phyloP scores from a whole-genome alignment of 352 stramenopile genomes.

The Phytopythium kandeliae region DNA sequence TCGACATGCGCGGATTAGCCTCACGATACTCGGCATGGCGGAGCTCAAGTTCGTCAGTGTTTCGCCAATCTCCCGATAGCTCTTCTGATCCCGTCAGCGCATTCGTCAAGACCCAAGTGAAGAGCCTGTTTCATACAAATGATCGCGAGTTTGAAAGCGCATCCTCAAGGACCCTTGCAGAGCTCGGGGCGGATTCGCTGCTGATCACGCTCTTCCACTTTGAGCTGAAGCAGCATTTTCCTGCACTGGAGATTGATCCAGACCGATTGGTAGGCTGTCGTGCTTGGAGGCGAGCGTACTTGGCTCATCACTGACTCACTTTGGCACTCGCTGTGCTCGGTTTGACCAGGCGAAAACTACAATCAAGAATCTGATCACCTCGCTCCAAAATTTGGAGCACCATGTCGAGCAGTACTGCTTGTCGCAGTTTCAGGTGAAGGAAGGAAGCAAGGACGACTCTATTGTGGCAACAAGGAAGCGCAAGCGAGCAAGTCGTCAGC shows the following conservation, averaged over 20 bases:
- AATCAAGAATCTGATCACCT: not conserved
- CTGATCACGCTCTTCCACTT: conserved; percentile 39
- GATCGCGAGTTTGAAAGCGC: not conserved
- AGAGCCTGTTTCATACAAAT: not conserved
- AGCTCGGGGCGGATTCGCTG: conserved; percentile 50
- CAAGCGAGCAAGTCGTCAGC: not conserved
- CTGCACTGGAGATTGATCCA: conserved; percentile 3
- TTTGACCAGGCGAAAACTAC: not conserved
- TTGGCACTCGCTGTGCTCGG: not conserved
- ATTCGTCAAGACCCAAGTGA: not conserved
- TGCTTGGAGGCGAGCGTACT: not conserved
- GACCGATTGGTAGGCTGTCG: conserved; percentile 26
- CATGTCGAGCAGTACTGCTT: not conserved
- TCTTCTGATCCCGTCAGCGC: not conserved
- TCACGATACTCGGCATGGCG: conserved; percentile 6
- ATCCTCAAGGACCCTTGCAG: conserved; percentile 17
- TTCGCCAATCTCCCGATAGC: no score
- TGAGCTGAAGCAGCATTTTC: conserved; percentile 24
- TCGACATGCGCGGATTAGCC: conserved; percentile 21
- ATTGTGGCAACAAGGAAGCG: not conserved
- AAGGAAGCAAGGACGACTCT: not conserved
- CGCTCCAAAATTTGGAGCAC: not conserved
- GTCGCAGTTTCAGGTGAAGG: not conserved
- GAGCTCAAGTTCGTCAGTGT: not conserved
- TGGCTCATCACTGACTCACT: not conserved